Evolutionary conservation across 2,329 filamentous ascomycete species (phyloP), one percentile per base, ranked within the genome.

Genomic region (Fusarium staphyleae): DNA sequence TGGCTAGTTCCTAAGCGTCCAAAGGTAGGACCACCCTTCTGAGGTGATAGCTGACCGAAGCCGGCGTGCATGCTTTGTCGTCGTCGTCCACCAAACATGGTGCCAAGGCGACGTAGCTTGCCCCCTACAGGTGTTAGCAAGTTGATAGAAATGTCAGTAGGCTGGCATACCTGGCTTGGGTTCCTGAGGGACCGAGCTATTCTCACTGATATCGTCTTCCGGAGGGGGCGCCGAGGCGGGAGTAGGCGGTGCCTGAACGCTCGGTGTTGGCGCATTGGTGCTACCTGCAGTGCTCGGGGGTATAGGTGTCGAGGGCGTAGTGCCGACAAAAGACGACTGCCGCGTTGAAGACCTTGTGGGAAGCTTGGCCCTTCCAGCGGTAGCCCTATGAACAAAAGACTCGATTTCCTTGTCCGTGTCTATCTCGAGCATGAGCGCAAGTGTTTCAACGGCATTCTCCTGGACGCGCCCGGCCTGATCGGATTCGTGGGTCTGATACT

Each of bases 401-500:
- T 87, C 88, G 58, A 99, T 93, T 76, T 99, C 95, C 68, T 89
- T 89, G 14, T 87, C 84, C 0, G 93, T 96, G 70, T 91, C 88
- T 34, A 97, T 86, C 70, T 96, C 95, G 43, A 99, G 80, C 64
- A 98, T 81, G 8, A 87, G 82, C 62, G 91, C 91, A 51, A 99
- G 77, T 19, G 91, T 91, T 55, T 87, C 86, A 70, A 95, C 92
- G 19, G 91, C 87, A 11, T 87, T 86, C 53, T 85, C 78, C 57
- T 91, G 86, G 55, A 83, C 87, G 51, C 89, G 84, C 72, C 96
- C 90, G 13, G 93, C 86, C 64, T 90, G 86, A 70, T 99, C 95
- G 22, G 91, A 85, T 72, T 98, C 93, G 70, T 96, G 89, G 0
- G 95, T 99, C 73, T 96, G 88, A 66, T 93, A 89, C 69, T 97